Percentiles rank a stretch among this genome's conserved stretches.
Evolutionary conservation across 371 early-diverging fungal genomes (phyloP).

Genomic region (Mortierella sp.): DNA sequence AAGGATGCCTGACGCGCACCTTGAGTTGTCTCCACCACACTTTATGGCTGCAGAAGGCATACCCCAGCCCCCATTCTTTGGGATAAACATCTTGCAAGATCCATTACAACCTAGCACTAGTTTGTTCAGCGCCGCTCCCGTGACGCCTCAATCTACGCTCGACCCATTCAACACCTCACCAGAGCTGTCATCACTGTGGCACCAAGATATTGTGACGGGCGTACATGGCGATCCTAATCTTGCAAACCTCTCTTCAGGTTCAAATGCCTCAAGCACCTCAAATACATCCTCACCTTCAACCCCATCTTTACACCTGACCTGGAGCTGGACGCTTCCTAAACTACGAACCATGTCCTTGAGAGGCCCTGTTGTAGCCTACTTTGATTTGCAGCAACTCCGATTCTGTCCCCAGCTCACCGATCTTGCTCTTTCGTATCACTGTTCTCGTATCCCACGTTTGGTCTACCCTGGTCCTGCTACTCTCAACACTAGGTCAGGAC

Average conservation of each 20-base stretch:
- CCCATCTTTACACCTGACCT: constrained; percentile 20
- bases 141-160: neutral
- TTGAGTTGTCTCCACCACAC: constrained; percentile 22
- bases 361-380: constrained; percentile 28
- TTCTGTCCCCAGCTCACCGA: constrained; percentile 37
- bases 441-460: constrained; percentile 34
- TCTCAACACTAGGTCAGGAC: neutral
- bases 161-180: neutral
- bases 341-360: constrained; percentile 33
- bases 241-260: neutral
- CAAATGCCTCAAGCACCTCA: neutral
- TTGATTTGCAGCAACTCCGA: constrained; percentile 28
- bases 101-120: constrained; percentile 8
- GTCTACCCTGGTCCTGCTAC: constrained; percentile 9
- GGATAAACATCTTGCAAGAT: constrained; percentile 5
- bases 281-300: neutral
- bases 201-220: constrained; percentile 7
- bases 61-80: neutral
- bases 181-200: constrained; percentile 9
- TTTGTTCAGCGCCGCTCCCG: neutral
- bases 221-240: neutral
- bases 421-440: constrained; percentile 35
- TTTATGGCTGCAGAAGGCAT: constrained; percentile 13
- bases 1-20: constrained; percentile 9
- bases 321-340: constrained; percentile 34